Evolutionary conservation across 306 rosid genomes (phyloP).

Genomic region (Medicago arabica): DNA sequence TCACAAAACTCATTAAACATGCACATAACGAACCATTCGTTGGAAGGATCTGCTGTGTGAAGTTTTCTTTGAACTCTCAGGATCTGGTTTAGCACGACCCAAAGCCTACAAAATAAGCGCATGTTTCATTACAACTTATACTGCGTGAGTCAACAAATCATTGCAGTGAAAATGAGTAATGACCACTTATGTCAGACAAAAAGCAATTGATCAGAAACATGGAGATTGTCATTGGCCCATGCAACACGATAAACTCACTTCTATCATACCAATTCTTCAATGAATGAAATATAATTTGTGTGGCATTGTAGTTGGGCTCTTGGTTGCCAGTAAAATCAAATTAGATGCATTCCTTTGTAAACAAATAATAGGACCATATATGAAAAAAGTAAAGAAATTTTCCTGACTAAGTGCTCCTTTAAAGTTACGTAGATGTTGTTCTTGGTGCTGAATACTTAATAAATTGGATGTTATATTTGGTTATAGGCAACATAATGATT

Average conservation of each 20-base stretch:
- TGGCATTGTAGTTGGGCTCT: constrained; percentile 17
- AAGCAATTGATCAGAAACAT: constrained; percentile 6
- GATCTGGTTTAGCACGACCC: constrained; percentile 85
- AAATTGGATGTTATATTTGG: constrained; percentile 8
- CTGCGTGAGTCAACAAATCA: constrained; percentile 12
- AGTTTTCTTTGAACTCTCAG: constrained; percentile 55
- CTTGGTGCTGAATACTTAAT: not conserved
- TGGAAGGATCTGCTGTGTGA: constrained; percentile 74
- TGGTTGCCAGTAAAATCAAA: constrained; percentile 23
- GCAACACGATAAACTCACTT: constrained; percentile 32
- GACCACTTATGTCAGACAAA: constrained; percentile 16
- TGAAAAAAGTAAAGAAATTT: not conserved
- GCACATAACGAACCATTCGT: constrained; percentile 69
- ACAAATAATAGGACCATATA: not conserved
- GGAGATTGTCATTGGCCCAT: constrained; percentile 27
- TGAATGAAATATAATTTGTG: constrained; percentile 3
- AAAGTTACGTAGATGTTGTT: not conserved
- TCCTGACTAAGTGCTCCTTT: not conserved
- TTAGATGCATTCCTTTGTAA: constrained; percentile 23
- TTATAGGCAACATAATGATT: not conserved
- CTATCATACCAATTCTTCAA: constrained; percentile 15
- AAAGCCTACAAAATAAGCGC: constrained; percentile 59
- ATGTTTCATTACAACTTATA: constrained; percentile 16
- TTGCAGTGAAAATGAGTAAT: not conserved
- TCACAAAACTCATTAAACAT: constrained; percentile 34